Evolutionary conservation across 2,329 filamentous ascomycete species (phyloP), one percentile per base, ranked within the genome.

Genomic region (Drechslerella stenobrocha): DNA sequence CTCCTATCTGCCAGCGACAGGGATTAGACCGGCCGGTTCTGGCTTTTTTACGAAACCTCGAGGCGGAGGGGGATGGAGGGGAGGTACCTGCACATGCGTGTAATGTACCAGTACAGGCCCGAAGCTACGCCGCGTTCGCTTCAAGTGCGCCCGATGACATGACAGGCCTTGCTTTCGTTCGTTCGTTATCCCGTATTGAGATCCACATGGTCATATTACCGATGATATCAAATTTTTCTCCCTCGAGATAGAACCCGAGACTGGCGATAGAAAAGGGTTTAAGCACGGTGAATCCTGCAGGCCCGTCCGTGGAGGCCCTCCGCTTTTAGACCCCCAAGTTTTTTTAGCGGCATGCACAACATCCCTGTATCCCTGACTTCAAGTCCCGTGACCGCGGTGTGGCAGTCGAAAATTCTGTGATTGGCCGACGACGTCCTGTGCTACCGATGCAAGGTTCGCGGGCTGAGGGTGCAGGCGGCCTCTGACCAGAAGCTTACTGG

Each of bases 311-410:
- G 32, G 56, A 34, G 26, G 47, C 51, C 30, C 50, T 52, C 48
- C 28, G 35, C 24, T 24, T 52, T 24, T 32, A 53, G 37, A 50
- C 44, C 48, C 45, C 40, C 28, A 4, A 9, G 6, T 37, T 13
- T 52, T 66, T 53, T 66, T 66, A 67, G 63, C 63, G 63, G 60
- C 55, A 55, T 67, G 63, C 63, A 67, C 42, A 13, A 60, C 50
- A 67, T 67, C 63, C 63, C 63, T 67, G 63, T 44, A 67, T 67
- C 63, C 63, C 63, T 67, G 63, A 67, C 63, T 40, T 67, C 50
- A 67, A 67, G 63, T 67, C 63, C 63, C 63, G 63, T 67, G 63
- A 67, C 45, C 45, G 9, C 3, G 35, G 63, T 67, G 63, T 67
- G 63, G 63, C 22, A 67, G 63, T 44, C 34, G 44, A 48, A 67